Conservation (phyloP, 2,329 filamentous ascomycete genomes). For the Pseudogymnoascus sp. region DNA sequence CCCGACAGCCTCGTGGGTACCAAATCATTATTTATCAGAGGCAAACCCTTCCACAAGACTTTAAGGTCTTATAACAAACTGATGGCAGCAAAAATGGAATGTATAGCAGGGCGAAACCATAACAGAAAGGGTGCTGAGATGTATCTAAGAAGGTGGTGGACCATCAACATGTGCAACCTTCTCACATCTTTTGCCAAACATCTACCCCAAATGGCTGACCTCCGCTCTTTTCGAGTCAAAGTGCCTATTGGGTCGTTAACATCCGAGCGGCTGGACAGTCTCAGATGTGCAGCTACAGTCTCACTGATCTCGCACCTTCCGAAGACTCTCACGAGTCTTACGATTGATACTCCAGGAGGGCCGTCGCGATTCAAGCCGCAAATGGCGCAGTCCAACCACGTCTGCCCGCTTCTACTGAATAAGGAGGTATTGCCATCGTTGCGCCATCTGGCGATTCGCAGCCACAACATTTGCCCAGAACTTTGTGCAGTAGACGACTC, state of each 20-base stretch:
- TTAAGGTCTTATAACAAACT: neutral
- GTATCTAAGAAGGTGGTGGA: neutral
- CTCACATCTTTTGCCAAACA: neutral
- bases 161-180: slow-evolving; percentile 2
- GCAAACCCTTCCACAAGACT: neutral
- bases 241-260: neutral
- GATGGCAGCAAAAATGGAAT: neutral
- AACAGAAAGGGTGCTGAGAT: neutral
- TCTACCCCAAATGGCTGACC: neutral
- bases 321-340: slow-evolving; percentile 4
- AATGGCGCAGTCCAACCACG: neutral
- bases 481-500: neutral
- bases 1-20: neutral
- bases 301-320: neutral
- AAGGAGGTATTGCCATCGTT: neutral
- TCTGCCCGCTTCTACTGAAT: neutral
- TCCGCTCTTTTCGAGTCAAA: neutral
- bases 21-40: neutral
- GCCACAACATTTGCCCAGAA: neutral
- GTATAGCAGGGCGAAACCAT: neutral
- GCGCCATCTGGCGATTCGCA: slow-evolving; percentile 5
- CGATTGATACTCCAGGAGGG: slow-evolving; percentile 5
- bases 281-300: neutral
- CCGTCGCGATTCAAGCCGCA: neutral
- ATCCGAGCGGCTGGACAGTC: neutral